Conservation (phyloP, 768 basidiomycete genomes). For the Nidularia pulvinata region DNA sequence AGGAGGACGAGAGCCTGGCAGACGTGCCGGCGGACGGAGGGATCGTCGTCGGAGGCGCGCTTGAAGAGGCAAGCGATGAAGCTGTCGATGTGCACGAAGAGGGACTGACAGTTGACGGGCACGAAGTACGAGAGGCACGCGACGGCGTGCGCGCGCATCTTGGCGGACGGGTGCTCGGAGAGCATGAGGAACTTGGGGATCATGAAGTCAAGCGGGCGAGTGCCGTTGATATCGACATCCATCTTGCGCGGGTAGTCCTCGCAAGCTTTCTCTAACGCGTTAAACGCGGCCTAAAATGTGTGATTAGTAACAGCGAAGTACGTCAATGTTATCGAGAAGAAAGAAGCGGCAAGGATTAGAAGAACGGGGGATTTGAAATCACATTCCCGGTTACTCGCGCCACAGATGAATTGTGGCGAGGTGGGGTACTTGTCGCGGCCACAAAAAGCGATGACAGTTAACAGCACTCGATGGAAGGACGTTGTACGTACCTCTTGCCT, state of each 20-base stretch:
- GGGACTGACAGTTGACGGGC: constrained; percentile 82
- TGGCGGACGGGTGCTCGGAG: constrained; percentile 81
- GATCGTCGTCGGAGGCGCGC: constrained; percentile 91
- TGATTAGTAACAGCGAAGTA: constrained; percentile 9
- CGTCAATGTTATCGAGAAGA: constrained; percentile 6
- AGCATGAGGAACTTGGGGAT: constrained; percentile 93
- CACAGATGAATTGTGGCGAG: neutral
- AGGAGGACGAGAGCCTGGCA: constrained; percentile 95
- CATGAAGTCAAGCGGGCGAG: constrained; percentile 94
- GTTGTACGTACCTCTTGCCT: constrained; percentile 77
- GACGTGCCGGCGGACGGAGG: constrained; percentile 93
- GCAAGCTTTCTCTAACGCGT: constrained; percentile 92
- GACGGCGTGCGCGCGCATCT: constrained; percentile 93
- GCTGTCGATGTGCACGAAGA: constrained; percentile 88
- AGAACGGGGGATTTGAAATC: constrained; percentile 1
- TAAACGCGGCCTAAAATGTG: constrained; percentile 76
- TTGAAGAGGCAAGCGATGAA: constrained; percentile 96
- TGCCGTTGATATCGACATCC: constrained; percentile 91
- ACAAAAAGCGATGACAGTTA: no score
- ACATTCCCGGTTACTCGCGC: neutral
- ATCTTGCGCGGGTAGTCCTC: constrained; percentile 97
- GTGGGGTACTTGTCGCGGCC: no score
- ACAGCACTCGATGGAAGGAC: no score
- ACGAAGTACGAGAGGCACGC: constrained; percentile 96
- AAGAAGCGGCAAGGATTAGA: neutral